Percentiles rank a stretch among this genome's conserved stretches.
Evolutionary conservation across 108 stramenopile genomes (phyloP).

Genomic region (Cyclotella baltica): DNA sequence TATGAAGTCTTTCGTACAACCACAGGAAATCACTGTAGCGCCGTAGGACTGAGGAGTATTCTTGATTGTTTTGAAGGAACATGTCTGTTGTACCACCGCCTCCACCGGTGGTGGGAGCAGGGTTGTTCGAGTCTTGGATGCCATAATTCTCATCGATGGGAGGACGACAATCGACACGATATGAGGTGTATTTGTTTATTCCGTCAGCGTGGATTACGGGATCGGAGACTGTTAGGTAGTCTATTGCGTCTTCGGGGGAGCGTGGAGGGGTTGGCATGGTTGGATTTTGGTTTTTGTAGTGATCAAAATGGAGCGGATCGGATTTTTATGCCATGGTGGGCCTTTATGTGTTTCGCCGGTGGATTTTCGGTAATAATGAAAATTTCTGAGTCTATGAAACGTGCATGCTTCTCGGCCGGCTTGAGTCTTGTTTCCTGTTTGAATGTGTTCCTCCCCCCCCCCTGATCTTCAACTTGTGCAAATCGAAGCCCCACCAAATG

Average conservation of each 20-base stretch:
- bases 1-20: slow-evolving; percentile 89
- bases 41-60: slow-evolving; percentile 84
- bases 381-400: too few relatives aligned
- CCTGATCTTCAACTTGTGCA: too few relatives aligned
- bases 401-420: too few relatives aligned
- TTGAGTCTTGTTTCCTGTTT: too few relatives aligned
- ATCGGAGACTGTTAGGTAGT: slow-evolving; percentile 75
- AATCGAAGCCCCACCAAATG: too few relatives aligned
- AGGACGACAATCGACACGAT: slow-evolving; percentile 88
- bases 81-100: slow-evolving; percentile 28
- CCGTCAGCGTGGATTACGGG: slow-evolving; percentile 90
- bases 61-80: slow-evolving; percentile 50
- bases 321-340: too few relatives aligned
- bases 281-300: not conserved
- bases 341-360: too few relatives aligned
- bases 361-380: too few relatives aligned
- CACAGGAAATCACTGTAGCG: slow-evolving; percentile 97
- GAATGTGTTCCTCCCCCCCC: too few relatives aligned
- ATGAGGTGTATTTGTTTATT: slow-evolving; percentile 91
- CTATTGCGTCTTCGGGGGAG: slow-evolving; percentile 42
- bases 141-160: slow-evolving; percentile 51
- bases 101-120: not conserved
- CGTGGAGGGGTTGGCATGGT: not conserved
- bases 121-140: slow-evolving; percentile 6
- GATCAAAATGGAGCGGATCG: not conserved